Evolutionary conservation across 106 monocot species (phyloP).

Genomic region (Chionographis japonica): DNA sequence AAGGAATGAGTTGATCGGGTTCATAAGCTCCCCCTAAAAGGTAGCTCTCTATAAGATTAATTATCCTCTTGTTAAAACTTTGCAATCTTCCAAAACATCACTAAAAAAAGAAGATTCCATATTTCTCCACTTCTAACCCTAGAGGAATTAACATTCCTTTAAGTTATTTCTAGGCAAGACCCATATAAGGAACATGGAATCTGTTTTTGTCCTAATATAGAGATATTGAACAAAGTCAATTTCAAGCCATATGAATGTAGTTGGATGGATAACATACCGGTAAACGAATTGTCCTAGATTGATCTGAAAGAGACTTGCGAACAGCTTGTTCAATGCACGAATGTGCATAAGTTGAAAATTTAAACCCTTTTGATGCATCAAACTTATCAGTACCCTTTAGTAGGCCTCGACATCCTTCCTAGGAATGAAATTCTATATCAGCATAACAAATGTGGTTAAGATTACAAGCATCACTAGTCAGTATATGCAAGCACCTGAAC

Average conservation of each 20-base stretch:
- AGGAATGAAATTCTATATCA: conserved; percentile 15
- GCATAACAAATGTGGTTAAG: background rate
- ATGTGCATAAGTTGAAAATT: conserved; percentile 97
- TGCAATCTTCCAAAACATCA: too few species aligned
- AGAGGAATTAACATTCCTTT: too few species aligned
- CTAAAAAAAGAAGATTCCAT: too few species aligned
- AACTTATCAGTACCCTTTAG: conserved; percentile 92
- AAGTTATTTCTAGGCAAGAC: too few species aligned
- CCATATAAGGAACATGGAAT: too few species aligned
- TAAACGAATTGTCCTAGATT: conserved; percentile 84
- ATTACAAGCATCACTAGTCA: background rate
- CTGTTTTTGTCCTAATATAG: too few species aligned
- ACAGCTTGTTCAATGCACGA: conserved; percentile 99
- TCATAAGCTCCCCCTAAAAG: too few species aligned
- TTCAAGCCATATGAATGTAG: background rate
- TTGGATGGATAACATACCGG: conserved; percentile 51
- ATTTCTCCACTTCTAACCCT: too few species aligned
- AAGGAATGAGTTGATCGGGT: too few species aligned
- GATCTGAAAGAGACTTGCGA: conserved; percentile 81
- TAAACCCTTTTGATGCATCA: conserved; percentile 98
- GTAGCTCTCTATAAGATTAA: too few species aligned
- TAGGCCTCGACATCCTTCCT: conserved; percentile 96
- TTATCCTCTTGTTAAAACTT: too few species aligned
- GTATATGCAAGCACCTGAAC: conserved; percentile 63
- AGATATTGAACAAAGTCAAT: background rate